phyloP scores from a whole-genome alignment of 2,329 filamentous ascomycete species.

The Fonsecaea pedrosoi region DNA sequence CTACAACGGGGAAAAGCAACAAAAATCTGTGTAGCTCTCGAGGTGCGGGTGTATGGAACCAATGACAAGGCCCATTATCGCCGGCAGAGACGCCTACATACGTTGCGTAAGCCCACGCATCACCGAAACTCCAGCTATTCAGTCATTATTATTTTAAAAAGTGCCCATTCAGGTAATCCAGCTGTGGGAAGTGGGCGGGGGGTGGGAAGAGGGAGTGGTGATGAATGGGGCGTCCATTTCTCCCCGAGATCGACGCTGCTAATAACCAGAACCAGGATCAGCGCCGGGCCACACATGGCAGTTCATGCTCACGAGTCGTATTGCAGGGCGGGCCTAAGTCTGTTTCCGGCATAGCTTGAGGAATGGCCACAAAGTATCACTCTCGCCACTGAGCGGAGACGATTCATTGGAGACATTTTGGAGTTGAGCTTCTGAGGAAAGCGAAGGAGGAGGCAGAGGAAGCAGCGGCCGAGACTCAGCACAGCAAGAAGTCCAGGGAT shows the following conservation, averaged over 20 bases:
- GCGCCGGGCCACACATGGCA: constrained; percentile 35
- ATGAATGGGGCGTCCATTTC: constrained; percentile 3
- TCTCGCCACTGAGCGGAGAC: constrained; percentile 27
- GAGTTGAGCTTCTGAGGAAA: constrained; percentile 7
- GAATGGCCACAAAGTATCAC: constrained; percentile 4
- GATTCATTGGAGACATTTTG: constrained; percentile 2
- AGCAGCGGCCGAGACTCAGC: background rate
- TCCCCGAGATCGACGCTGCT: constrained; percentile 24
- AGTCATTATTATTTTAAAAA: constrained; percentile 6
- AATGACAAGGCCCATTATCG: background rate
- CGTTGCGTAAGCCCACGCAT: constrained; percentile 23
- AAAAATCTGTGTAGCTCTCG: constrained; percentile 23
- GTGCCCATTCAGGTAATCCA: constrained; percentile 3
- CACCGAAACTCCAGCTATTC: constrained; percentile 12
- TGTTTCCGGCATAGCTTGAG: constrained; percentile 22
- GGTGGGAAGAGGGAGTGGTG: constrained; percentile 4
- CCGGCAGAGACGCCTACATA: background rate
- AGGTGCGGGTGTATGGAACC: background rate
- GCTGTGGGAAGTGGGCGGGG: background rate
- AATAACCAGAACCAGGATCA: constrained; percentile 32
- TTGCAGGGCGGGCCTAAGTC: constrained; percentile 30
- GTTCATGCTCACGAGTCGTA: constrained; percentile 27
- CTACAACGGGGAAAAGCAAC: constrained; percentile 14
- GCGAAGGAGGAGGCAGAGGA: background rate
- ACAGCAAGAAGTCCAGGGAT: constrained; percentile 9